Conservation (phyloP, 768 basidiomycete genomes). For the Phallus indusiatus region DNA sequence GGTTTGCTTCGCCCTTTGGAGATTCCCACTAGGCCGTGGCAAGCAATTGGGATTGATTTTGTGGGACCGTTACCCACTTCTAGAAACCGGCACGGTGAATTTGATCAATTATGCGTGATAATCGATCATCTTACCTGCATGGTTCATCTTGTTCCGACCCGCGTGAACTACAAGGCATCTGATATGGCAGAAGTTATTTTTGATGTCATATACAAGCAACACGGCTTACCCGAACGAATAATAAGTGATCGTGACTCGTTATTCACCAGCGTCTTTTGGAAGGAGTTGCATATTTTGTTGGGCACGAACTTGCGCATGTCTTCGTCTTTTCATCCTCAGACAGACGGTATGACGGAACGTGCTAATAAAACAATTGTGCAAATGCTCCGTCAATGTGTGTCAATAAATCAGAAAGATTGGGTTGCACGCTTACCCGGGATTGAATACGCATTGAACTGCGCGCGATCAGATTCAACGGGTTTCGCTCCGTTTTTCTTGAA, state of each 20-base stretch:
- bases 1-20: conserved; percentile 18
- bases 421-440: conserved; percentile 20
- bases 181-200: conserved; percentile 33
- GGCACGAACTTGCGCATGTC: conserved; percentile 23
- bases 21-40: conserved; percentile 19
- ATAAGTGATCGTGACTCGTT: conserved; percentile 24
- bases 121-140: conserved; percentile 17
- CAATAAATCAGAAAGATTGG: conserved; percentile 23
- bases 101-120: conserved; percentile 19
- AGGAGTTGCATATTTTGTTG: conserved; percentile 15
- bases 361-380: conserved; percentile 23
- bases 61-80: conserved; percentile 17
- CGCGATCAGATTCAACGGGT: conserved; percentile 25
- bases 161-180: conserved; percentile 21
- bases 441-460: conserved; percentile 30
- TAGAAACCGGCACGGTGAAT: conserved; percentile 15
- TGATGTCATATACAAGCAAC: too few species aligned
- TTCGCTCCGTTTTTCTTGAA: conserved; percentile 30
- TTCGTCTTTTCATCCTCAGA: conserved; percentile 28
- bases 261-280: conserved; percentile 28
- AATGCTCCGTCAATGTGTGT: conserved; percentile 20
- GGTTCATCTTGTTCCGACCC: conserved; percentile 24
- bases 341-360: conserved; percentile 25
- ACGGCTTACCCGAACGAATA: conserved; percentile 29
- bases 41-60: conserved; percentile 22